Evolutionary conservation across 139 green algal genomes (phyloP).

Genomic region (Chlamydomonas urium): DNA sequence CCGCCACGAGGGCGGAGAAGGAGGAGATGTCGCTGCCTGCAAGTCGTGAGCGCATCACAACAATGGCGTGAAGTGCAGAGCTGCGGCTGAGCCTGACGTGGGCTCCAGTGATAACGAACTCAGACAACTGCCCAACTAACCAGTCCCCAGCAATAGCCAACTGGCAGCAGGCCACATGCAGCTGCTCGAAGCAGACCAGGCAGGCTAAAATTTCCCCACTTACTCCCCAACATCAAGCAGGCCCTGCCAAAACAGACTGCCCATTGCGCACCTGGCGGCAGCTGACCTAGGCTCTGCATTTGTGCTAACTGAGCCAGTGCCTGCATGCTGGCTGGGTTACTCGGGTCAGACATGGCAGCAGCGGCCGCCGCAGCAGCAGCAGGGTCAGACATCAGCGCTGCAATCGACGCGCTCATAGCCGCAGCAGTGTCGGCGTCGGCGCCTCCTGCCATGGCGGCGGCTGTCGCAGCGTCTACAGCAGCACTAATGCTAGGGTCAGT

Average conservation of each 20-base stretch:
- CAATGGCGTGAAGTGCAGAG: neutral
- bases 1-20: slow-evolving; percentile 12
- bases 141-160: neutral
- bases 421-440: neutral
- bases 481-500: too few species aligned
- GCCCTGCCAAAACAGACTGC: neutral
- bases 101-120: too few species aligned
- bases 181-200: neutral
- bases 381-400: neutral
- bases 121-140: neutral
- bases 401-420: slow-evolving; percentile 2
- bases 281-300: neutral
- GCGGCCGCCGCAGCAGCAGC: neutral
- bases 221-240: neutral
- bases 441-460: neutral
- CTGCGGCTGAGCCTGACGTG: too few species aligned
- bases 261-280: neutral
- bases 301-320: neutral
- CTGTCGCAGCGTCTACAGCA: neutral
- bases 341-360: neutral
- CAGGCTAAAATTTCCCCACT: neutral
- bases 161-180: neutral
- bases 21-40: neutral
- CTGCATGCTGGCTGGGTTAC: neutral
- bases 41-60: neutral